Evolutionary conservation across 805 yeast genomes (phyloP).

Genomic region (Wickerhamiella lipophila): DNA sequence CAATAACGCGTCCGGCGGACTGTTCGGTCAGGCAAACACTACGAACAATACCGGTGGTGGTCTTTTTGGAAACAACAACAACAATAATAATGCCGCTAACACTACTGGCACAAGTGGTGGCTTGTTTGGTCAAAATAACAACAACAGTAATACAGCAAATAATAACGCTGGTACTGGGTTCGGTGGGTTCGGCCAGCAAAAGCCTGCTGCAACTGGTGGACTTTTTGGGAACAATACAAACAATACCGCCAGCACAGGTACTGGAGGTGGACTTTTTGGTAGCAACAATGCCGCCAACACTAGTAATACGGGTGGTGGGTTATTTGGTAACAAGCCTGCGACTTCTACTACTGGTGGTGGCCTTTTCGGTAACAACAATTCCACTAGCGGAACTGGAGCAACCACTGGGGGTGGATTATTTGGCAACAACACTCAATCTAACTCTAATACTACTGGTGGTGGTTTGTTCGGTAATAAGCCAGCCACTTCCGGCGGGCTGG

Average conservation of each 20-base stretch:
- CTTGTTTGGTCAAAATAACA: slow-evolving; percentile 18
- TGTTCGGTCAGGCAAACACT: slow-evolving; percentile 19
- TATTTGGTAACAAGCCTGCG: slow-evolving; percentile 28
- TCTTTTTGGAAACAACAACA: not conserved
- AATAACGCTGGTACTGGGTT: slow-evolving; percentile 3
- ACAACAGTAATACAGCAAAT: slow-evolving; percentile 10
- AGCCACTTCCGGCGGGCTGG: slow-evolving; percentile 1
- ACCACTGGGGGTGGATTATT: slow-evolving; percentile 21
- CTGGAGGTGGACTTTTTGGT: slow-evolving; percentile 18
- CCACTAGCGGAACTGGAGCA: slow-evolving; percentile 12
- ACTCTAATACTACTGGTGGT: not conserved
- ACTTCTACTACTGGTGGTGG: slow-evolving; percentile 22
- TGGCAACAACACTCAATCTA: slow-evolving; percentile 15
- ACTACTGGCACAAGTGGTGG: slow-evolving; percentile 5
- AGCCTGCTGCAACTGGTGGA: slow-evolving; percentile 18
- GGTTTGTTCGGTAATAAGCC: slow-evolving; percentile 9
- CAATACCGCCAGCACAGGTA: slow-evolving; percentile 11
- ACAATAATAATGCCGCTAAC: not conserved
- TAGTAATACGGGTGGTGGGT: slow-evolving; percentile 21
- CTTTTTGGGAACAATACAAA: slow-evolving; percentile 18
- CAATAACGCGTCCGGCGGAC: slow-evolving; percentile 16
- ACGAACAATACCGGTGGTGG: slow-evolving; percentile 15
- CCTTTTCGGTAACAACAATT: slow-evolving; percentile 21
- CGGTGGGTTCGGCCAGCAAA: slow-evolving; percentile 33
- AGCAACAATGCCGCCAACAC: slow-evolving; percentile 11